Evolutionary conservation across 2,329 filamentous ascomycete genomes (phyloP).

Genomic region (Penicillium sp.): DNA sequence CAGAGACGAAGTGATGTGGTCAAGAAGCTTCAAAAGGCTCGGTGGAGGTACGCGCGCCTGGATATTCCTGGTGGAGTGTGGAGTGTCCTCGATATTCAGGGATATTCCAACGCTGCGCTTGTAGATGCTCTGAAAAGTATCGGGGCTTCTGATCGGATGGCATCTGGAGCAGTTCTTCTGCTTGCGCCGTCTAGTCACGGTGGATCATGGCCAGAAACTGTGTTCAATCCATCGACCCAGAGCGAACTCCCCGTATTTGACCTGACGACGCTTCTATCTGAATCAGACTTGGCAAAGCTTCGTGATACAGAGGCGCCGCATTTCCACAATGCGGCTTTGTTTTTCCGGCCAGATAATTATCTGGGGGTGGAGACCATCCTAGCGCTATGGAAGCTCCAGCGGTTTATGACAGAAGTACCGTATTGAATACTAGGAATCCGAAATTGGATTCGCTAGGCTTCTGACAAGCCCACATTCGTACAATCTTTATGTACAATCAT

Average conservation of each 20-base stretch:
- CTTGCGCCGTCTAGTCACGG: slow-evolving; percentile 5
- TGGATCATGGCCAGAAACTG: slow-evolving; percentile 29
- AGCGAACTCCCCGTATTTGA: slow-evolving; percentile 45
- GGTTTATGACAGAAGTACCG: slow-evolving; percentile 29
- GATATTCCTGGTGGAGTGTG: slow-evolving; percentile 32
- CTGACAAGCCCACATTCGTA: neutral
- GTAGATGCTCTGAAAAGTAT: slow-evolving; percentile 26
- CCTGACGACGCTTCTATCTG: slow-evolving; percentile 37
- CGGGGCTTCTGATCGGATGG: slow-evolving; percentile 34
- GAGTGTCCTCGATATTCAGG: slow-evolving; percentile 30
- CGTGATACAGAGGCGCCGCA: slow-evolving; percentile 30
- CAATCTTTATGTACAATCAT: too few relatives aligned
- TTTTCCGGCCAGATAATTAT: slow-evolving; percentile 39
- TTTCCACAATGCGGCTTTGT: slow-evolving; percentile 40
- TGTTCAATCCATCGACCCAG: slow-evolving; percentile 35
- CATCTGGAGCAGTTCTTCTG: slow-evolving; percentile 36
- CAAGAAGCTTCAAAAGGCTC: slow-evolving; percentile 42
- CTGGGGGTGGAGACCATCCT: slow-evolving; percentile 38
- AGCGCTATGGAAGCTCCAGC: slow-evolving; percentile 46
- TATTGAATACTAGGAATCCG: neutral
- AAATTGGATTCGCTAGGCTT: neutral
- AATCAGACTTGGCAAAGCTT: slow-evolving; percentile 37
- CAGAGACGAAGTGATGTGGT: slow-evolving; percentile 43
- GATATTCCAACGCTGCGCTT: slow-evolving; percentile 27
- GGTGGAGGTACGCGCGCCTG: slow-evolving; percentile 25